Evolutionary conservation across 148 eudicot genomes (phyloP).

Genomic region (Heliamphora exappendiculata): DNA sequence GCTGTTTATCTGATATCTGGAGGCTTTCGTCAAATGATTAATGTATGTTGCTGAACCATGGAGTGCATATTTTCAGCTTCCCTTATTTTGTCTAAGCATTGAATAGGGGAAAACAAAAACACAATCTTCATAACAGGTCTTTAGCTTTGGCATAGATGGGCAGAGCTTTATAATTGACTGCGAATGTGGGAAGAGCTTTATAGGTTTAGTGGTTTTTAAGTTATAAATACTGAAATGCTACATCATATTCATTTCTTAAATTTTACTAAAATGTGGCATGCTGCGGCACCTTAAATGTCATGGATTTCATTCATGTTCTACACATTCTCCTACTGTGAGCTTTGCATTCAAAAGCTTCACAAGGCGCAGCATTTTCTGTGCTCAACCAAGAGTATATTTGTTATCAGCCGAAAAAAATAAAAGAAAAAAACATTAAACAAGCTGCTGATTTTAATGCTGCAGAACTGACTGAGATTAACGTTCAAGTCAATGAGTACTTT

Average conservation of each 20-base stretch:
- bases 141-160: neutral
- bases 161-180: neutral
- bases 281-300: neutral
- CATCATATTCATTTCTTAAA: neutral
- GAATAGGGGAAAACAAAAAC: neutral
- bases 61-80: neutral
- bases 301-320: neutral
- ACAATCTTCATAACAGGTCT: neutral
- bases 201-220: neutral
- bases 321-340: neutral
- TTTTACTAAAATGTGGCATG: neutral
- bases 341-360: neutral
- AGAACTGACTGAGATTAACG: neutral
- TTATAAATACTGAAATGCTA: neutral
- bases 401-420: neutral
- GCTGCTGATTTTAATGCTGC: neutral
- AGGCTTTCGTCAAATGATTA: slow-evolving; percentile 97
- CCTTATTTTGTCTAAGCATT: neutral
- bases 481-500: neutral
- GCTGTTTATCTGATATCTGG: slow-evolving; percentile 83
- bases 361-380: neutral
- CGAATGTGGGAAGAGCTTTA: neutral
- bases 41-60: slow-evolving; percentile 35
- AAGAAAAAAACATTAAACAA: neutral
- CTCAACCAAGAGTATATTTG: neutral